These are phyloP conservation scores for Geotrichum siamense DNA, from an alignment of 1,139 yeast genomes.

Conservation along the genomic window DNA sequence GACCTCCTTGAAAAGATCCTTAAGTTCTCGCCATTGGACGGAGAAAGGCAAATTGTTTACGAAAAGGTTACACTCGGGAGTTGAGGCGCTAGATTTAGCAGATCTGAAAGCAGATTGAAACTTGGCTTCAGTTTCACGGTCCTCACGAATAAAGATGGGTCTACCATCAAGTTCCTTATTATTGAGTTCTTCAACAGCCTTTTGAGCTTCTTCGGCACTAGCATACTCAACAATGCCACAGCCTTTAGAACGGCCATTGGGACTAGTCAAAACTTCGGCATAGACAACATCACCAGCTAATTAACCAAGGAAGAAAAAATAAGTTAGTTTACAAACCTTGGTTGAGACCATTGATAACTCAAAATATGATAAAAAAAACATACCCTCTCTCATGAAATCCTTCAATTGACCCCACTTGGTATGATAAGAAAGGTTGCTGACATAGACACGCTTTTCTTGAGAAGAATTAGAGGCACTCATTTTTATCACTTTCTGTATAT, in stretches of 20 bases:
- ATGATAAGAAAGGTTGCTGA: slow-evolving; percentile 57
- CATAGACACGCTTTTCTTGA: slow-evolving; percentile 40
- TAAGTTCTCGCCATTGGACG: slow-evolving; percentile 74
- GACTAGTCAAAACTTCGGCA: slow-evolving; percentile 76
- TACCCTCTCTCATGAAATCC: slow-evolving; percentile 51
- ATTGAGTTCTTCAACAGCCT: slow-evolving; percentile 67
- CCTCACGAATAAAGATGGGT: slow-evolving; percentile 78
- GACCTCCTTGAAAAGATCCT: slow-evolving; percentile 70
- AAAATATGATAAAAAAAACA: slow-evolving; percentile 3
- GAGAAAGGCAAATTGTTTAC: slow-evolving; percentile 80
- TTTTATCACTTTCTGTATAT: not conserved
- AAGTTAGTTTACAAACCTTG: no score
- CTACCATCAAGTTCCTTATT: slow-evolving; percentile 66
- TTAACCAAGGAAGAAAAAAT: no score
- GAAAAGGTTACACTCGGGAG: slow-evolving; percentile 51
- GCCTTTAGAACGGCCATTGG: slow-evolving; percentile 76
- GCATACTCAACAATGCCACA: slow-evolving; percentile 74
- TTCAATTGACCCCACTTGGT: slow-evolving; percentile 55
- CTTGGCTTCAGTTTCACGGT: slow-evolving; percentile 35
- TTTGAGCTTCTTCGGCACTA: slow-evolving; percentile 59
- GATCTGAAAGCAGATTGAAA: slow-evolving; percentile 11
- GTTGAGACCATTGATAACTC: no score
- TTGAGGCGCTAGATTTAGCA: slow-evolving; percentile 8
- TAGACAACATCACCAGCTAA: slow-evolving; percentile 64
- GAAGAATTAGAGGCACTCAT: slow-evolving; percentile 14